Evolutionary conservation across 2,329 filamentous ascomycete species (phyloP), one percentile per base, ranked within the genome.

Genomic region (Aspergillus sp.): DNA sequence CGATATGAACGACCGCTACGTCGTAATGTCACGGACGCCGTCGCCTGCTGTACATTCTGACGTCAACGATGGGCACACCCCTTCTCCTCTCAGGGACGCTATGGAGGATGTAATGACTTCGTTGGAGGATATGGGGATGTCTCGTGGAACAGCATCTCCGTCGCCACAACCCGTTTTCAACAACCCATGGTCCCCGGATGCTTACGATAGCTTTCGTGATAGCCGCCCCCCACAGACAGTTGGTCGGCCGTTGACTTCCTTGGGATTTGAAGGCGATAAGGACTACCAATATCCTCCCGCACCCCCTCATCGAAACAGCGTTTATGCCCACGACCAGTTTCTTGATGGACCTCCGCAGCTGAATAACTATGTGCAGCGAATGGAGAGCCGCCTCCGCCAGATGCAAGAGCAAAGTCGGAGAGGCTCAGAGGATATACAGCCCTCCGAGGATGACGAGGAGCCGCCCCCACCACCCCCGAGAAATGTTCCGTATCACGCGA

Each of bases 61-160:
- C 43, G 76, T 77, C 36, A 82, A 80, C 26, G 26, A 30, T 42
- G 85, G 84, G 1, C 76, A 89, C 68, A 99, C 94, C 0, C 94
- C 94, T 1, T 97, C 94, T 2, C 94, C 94, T 0, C 76, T 99
- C 3, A 82, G 94, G 53, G 90, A 92, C 69, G 94, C 94, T 1
- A 99, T 99, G 91, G 93, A 97, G 66, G 93, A 95, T 70, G 92
- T 99, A 3, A 96, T 97, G 84, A 90, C 94, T 59, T 95, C 94
- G 51, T 74, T 99, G 41, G 87, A 95, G 66, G 91, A 92, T 54
- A 89, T 99, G 78, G 87, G 87, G 16, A 78, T 86, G 61, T 77
- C 82, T 40, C 79, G 80, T 51, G 74, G 80, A 19, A 71, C 67
- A 10, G 70, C 74, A 26, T 77, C 77, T 56, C 63, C 77, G 13